Conservation (phyloP, 371 early-diverging fungal genomes). For the Mortierella sp. region DNA sequence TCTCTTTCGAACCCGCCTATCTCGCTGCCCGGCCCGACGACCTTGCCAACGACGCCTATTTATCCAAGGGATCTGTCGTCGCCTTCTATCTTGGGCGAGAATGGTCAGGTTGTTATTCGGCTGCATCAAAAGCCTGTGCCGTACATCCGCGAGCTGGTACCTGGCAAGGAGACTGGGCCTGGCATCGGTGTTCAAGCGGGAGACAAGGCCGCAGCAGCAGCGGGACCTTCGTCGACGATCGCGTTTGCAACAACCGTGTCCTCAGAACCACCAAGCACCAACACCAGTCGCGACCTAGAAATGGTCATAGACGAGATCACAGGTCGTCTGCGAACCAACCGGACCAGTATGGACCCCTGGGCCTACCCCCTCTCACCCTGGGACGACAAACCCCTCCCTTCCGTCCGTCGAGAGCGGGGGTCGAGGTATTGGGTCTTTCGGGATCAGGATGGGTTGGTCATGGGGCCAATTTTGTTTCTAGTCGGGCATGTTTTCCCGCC, state of each 20-base stretch:
- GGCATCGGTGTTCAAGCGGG: neutral
- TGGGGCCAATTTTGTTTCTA: conserved; percentile 40
- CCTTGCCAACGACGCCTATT: conserved; percentile 19
- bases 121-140: conserved; percentile 27
- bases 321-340: conserved; percentile 34
- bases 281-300: conserved; percentile 48
- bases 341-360: conserved; percentile 43
- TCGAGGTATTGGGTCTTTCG: conserved; percentile 46
- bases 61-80: conserved; percentile 38
- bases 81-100: neutral
- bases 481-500: conserved; percentile 33
- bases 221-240: neutral
- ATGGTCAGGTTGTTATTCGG: conserved; percentile 9
- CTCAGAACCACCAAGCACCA: conserved; percentile 9
- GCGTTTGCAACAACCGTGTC: neutral
- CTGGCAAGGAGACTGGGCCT: conserved; percentile 17
- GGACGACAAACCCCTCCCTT: conserved; percentile 32
- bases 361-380: conserved; percentile 3
- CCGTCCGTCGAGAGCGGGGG: conserved; percentile 19
- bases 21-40: neutral
- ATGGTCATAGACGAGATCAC: conserved; percentile 37
- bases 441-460: conserved; percentile 28
- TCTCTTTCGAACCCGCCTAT: neutral
- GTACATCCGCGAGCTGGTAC: conserved; percentile 38
- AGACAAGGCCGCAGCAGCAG: neutral